These are phyloP conservation scores for Lactarius hatsudake DNA, from an alignment of 768 basidiomycete genomes.

Conservation along the genomic window DNA sequence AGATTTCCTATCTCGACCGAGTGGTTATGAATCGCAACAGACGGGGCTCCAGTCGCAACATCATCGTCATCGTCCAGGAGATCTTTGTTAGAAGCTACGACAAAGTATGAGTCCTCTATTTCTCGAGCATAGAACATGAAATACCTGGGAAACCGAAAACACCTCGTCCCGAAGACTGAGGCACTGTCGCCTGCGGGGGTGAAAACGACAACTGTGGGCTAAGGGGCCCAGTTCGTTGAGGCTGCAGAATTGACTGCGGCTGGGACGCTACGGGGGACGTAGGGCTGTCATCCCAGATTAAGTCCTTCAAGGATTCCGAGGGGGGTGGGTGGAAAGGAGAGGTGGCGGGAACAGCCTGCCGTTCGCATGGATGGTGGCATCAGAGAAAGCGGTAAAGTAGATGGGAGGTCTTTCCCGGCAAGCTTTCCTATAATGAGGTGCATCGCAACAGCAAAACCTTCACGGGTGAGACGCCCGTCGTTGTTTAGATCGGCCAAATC, in stretches of 20 bases:
- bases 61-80: conserved; percentile 77
- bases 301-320: conserved; percentile 43
- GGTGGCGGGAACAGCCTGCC: conserved; percentile 37
- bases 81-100: conserved; percentile 40
- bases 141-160: conserved; percentile 47
- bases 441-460: conserved; percentile 95
- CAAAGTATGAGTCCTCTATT: background rate
- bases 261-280: conserved; percentile 36
- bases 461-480: conserved; percentile 81
- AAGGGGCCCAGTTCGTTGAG: conserved; percentile 19
- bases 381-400: conserved; percentile 64
- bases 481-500: conserved; percentile 89
- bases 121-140: conserved; percentile 32
- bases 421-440: conserved; percentile 88
- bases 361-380: conserved; percentile 80
- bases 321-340: conserved; percentile 39
- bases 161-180: conserved; percentile 38
- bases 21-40: conserved; percentile 61
- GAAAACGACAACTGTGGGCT: conserved; percentile 6
- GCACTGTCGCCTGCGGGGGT: conserved; percentile 20
- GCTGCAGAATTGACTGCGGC: conserved; percentile 35
- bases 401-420: conserved; percentile 72
- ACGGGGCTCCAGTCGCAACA: conserved; percentile 39
- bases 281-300: conserved; percentile 43
- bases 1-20: conserved; percentile 87